phyloP scores from a whole-genome alignment of 352 stramenopile species.

The Pythium biforme region DNA sequence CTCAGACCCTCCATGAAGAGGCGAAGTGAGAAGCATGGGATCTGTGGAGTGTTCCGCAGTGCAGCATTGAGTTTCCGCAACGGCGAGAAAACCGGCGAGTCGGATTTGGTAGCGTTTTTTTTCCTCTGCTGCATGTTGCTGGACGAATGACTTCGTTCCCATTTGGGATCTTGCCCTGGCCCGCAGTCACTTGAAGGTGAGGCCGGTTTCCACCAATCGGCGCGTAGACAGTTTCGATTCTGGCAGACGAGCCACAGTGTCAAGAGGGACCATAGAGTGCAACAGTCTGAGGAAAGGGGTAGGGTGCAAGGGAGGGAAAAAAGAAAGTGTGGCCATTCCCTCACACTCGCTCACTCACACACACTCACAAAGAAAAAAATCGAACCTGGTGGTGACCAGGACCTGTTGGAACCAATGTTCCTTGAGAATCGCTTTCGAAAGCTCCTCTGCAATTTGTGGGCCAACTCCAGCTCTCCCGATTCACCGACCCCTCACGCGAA shows the following conservation, averaged over 20 bases:
- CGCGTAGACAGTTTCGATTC: constrained; percentile 13
- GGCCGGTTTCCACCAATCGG: constrained; percentile 21
- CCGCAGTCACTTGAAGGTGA: constrained; percentile 28
- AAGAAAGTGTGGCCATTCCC: constrained; percentile 32
- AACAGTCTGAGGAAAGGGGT: constrained; percentile 16
- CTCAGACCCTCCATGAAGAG: neutral
- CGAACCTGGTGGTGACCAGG: constrained; percentile 10
- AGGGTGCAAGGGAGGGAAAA: constrained; percentile 18
- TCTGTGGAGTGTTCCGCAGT: neutral
- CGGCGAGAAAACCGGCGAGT: neutral
- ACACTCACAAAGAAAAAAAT: constrained; percentile 21
- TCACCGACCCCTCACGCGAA: too few species aligned
- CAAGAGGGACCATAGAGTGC: constrained; percentile 17
- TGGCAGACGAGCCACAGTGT: constrained; percentile 17
- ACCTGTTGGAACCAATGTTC: constrained; percentile 10
- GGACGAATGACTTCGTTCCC: constrained; percentile 1
- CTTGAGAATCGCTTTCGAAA: constrained; percentile 11
- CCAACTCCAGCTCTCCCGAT: too few species aligned
- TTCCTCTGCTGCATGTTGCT: neutral
- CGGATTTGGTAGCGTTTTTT: constrained; percentile 9
- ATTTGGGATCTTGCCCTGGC: constrained; percentile 2
- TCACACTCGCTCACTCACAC: constrained; percentile 8
- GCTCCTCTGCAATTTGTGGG: constrained; percentile 1
- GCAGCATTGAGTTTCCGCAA: neutral
- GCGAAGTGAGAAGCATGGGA: neutral